Percentiles rank a stretch among this genome's conserved stretches.
Conservation (phyloP, 2,329 filamentous ascomycete genomes). For the Fusarium floridanum region DNA sequence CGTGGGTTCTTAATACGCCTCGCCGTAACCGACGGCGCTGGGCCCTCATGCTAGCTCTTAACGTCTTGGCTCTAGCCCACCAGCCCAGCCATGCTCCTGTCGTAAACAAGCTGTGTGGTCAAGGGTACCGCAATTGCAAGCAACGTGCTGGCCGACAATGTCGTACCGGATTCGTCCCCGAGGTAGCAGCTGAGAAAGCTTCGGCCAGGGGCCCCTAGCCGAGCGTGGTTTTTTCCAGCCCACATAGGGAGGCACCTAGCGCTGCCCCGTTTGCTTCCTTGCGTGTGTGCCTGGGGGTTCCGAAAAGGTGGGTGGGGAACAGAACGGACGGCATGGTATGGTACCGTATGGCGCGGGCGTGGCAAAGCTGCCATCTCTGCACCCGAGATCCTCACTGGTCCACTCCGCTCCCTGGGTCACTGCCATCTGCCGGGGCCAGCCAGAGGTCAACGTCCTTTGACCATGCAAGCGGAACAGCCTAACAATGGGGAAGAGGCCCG, state of each 20-base stretch:
- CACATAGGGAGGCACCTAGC: neutral
- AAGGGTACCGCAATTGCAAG: constrained; percentile 19
- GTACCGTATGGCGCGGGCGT: constrained; percentile 33
- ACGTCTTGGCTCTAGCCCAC: constrained; percentile 39
- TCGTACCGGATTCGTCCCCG: constrained; percentile 39
- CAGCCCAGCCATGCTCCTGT: constrained; percentile 32
- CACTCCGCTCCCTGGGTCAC: constrained; percentile 16
- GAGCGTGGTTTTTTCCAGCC: constrained; percentile 42
- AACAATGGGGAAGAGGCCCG: constrained; percentile 22
- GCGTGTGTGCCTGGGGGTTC: constrained; percentile 22
- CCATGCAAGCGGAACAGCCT: constrained; percentile 35
- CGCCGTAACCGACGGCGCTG: constrained; percentile 38
- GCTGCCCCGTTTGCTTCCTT: constrained; percentile 28
- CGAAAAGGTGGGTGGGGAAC: constrained; percentile 24
- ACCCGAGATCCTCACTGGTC: constrained; percentile 13
- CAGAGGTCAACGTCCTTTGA: constrained; percentile 27
- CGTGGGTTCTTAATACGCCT: constrained; percentile 43
- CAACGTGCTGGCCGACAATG: constrained; percentile 22
- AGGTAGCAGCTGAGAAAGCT: constrained; percentile 29
- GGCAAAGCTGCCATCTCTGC: constrained; percentile 38
- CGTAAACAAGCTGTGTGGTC: constrained; percentile 23
- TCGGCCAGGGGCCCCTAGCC: constrained; percentile 23
- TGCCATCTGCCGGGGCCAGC: constrained; percentile 40
- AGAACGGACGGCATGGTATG: constrained; percentile 27
- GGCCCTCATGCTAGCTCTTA: constrained; percentile 39